Evolutionary conservation across 768 basidiomycete genomes (phyloP).

Genomic region (Lyophyllum semitale): DNA sequence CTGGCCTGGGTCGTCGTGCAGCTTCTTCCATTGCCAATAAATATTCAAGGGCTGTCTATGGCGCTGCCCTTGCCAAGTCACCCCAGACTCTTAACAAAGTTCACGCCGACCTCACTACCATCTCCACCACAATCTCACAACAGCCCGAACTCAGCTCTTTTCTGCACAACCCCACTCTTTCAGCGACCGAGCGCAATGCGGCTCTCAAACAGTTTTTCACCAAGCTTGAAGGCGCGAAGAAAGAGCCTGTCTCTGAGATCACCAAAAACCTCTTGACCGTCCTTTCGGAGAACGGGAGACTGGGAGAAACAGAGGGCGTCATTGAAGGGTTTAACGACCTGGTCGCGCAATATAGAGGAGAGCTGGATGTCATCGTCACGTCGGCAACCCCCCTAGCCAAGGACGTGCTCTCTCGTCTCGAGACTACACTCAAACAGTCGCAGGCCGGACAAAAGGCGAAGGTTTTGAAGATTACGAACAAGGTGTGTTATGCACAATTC

Average conservation of each 20-base stretch:
- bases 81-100: conserved; percentile 83
- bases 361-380: conserved; percentile 90
- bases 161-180: conserved; percentile 90
- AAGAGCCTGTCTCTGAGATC: conserved; percentile 78
- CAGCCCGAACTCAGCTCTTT: conserved; percentile 69
- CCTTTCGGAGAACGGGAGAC: conserved; percentile 90
- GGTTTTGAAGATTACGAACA: conserved; percentile 87
- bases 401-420: conserved; percentile 76
- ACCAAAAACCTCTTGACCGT: conserved; percentile 91
- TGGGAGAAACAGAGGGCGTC: conserved; percentile 81
- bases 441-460: conserved; percentile 87
- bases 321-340: conserved; percentile 92
- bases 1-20: conserved; percentile 65
- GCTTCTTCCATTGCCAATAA: conserved; percentile 79
- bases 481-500: conserved; percentile 57
- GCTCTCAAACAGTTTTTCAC: conserved; percentile 71
- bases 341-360: conserved; percentile 87
- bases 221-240: conserved; percentile 69
- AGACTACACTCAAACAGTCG: conserved; percentile 83
- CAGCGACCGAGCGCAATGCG: conserved; percentile 68
- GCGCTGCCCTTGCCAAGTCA: conserved; percentile 81
- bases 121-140: conserved; percentile 69
- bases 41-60: conserved; percentile 82
- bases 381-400: conserved; percentile 80
- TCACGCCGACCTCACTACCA: conserved; percentile 75